Base-by-base conservation (phyloP, 495 filamentous ascomycete species). In the Articulospora tetracladia region DNA sequence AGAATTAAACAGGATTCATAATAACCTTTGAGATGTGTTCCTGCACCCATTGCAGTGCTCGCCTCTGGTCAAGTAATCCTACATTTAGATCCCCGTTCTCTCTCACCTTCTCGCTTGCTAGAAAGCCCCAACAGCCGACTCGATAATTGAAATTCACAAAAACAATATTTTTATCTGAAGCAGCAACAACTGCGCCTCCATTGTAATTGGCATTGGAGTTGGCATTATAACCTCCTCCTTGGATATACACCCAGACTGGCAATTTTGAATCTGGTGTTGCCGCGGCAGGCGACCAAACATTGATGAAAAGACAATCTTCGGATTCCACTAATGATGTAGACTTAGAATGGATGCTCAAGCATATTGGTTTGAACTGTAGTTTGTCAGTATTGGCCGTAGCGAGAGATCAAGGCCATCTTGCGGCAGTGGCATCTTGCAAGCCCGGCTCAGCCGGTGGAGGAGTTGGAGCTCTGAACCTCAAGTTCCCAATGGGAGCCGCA, bases 121-220 rank as follows among this genome's bases (percentile, higher is more conserved):
- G 74, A 62, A 93, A 92, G 0, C 90, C 89, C 71, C 83, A 90
- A 0, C 86, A 76, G 0, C 88, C 88, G 20, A 92, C 87, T n/a
- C 90, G 82, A 62, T 82, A 82, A 69, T 91, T 92, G 76, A 92
- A 87, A 60, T 82, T 88, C 17, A 93, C 84, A 32, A 91, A 77
- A 13, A 92, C 76, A 32, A 92, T 84, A 47, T 79, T 77, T 44
- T 76, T 70, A 8, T 75, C 77, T 0, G 85, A 84, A 4, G 77
- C 81, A 63, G 79, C 55, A 30, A 92, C 78, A 15, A 91, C 75
- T 26, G 78, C 77, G 2, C 76, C 78, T 1, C 84, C 89, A 65
- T 91, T 85, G 69, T 83, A 86, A 70, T 91, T 87, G 0, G 83
- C 72, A 64, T 89, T 89, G 53, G 78, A 76, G 63, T 86, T 78